Evolutionary conservation across 1,284 basidiomycete species (phyloP).

Genomic region (Ceratobasidium sp.): DNA sequence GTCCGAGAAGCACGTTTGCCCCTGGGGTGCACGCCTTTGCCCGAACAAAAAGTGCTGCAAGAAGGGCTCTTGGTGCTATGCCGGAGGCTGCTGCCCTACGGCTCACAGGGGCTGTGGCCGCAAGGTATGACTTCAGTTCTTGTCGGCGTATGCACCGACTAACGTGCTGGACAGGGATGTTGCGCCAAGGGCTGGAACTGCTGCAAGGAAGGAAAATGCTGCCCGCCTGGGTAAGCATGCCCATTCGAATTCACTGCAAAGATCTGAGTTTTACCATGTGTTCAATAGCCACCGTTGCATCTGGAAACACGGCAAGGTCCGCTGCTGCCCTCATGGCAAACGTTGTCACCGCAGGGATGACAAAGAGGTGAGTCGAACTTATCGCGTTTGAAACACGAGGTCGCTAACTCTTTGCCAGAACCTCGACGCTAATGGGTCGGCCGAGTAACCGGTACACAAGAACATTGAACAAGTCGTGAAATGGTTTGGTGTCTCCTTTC

Average conservation of each 20-base stretch:
- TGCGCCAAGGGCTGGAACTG: conserved; percentile 7
- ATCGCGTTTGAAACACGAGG: neutral
- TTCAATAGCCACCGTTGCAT: conserved; percentile 3
- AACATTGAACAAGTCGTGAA: neutral
- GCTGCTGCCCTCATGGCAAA: conserved; percentile 18
- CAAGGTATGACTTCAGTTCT: too few relatives aligned
- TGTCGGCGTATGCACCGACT: too few relatives aligned
- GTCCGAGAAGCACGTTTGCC: conserved; percentile 1
- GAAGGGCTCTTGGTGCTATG: neutral
- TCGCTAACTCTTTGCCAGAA: neutral
- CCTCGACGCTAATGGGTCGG: neutral
- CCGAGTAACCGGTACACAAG: neutral
- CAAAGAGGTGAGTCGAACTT: neutral
- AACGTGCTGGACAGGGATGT: too few relatives aligned
- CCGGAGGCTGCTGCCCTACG: too few relatives aligned
- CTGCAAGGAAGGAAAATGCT: conserved; percentile 6
- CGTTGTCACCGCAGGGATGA: neutral
- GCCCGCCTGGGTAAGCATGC: conserved; percentile 11
- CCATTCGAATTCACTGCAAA: too few relatives aligned
- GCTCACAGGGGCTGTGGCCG: too few relatives aligned
- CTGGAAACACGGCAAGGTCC: neutral
- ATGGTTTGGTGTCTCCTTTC: neutral
- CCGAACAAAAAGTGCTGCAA: conserved; percentile 12
- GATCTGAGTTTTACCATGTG: too few relatives aligned
- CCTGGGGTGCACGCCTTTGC: neutral